Conservation (phyloP, 148 eudicot species). For the Suaeda aralocaspica region DNA sequence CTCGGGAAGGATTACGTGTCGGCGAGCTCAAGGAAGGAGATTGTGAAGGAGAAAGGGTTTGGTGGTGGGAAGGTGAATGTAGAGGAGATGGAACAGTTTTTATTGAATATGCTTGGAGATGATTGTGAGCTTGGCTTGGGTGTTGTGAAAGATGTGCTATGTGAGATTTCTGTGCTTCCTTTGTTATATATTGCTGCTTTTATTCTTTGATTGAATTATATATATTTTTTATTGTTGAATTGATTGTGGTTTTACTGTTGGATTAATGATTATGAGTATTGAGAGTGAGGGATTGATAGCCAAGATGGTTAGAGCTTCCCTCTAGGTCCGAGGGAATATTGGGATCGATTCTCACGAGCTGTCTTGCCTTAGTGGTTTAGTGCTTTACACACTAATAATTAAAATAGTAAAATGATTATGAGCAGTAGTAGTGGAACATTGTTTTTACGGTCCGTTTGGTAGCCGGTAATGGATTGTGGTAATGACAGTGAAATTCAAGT, state of each 20-base stretch:
- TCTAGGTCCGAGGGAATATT: no score
- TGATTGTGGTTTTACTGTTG: background rate
- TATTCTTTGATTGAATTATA: background rate
- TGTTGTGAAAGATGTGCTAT: slow-evolving; percentile 76
- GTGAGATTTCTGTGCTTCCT: slow-evolving; percentile 39
- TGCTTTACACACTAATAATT: no score
- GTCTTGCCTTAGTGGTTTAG: no score
- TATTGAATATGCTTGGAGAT: slow-evolving; percentile 86
- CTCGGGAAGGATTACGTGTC: slow-evolving; percentile 65
- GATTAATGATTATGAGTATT: background rate
- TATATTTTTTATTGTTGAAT: background rate
- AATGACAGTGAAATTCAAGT: no score
- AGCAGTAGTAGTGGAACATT: no score
- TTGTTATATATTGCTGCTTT: background rate
- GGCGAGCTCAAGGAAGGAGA: slow-evolving; percentile 39
- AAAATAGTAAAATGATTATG: no score
- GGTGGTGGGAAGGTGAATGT: slow-evolving; percentile 32
- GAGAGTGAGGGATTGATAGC: no score
- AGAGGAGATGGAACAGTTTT: slow-evolving; percentile 71
- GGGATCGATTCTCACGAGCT: no score
- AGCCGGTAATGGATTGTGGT: no score
- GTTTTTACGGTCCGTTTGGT: no score
- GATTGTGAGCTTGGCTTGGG: slow-evolving; percentile 67
- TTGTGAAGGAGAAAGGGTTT: slow-evolving; percentile 29
- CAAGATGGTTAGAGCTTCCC: no score